Base-by-base conservation (phyloP, 306 rosid species). In the Castanospermum australe region DNA sequence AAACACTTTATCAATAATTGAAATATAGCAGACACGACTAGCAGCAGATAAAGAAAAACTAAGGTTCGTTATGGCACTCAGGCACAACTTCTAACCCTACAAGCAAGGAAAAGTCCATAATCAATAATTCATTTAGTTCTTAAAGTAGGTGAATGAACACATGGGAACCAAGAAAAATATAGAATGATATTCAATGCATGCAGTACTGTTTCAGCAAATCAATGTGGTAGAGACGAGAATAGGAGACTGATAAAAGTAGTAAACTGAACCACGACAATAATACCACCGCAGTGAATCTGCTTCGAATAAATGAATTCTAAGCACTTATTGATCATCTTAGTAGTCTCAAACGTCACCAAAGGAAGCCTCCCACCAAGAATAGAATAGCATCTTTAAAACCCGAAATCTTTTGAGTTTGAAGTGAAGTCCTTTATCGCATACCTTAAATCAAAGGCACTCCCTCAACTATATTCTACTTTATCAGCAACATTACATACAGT, bases 361-460 rank as follows among this genome's bases (percentile, higher is more conserved):
- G 91, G 96, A 78, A 91, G 96, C 84, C 94, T 86, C 81, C 97
- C 97, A 18, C 97, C 97, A 45, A 93, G 96, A 88, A 93, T 80
- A 28, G 96, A 96, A 74, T 80, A 91, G 88, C 86, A 91, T 85
- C 92, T 89, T n/a, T n/a, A n/a, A n/a, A n/a, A n/a, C n/a, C n/a
- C n/a, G n/a, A n/a, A n/a, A n/a, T n/a, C n/a, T n/a, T n/a, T n/a
- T n/a, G n/a, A n/a, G n/a, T n/a, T n/a, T n/a, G n/a, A n/a, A n/a
- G n/a, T n/a, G n/a, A n/a, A n/a, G n/a, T n/a, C n/a, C n/a, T n/a
- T n/a, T n/a, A n/a, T n/a, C n/a, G n/a, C n/a, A n/a, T n/a, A n/a
- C n/a, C n/a, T n/a, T n/a, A n/a, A n/a, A n/a, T n/a, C n/a, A n/a
- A n/a, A n/a, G n/a, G n/a, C n/a, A n/a, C n/a, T n/a, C n/a, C n/a